Evolutionary conservation across 2,329 filamentous ascomycete species (phyloP), one percentile per base, ranked within the genome.

Genomic region (Xylaria sp.): DNA sequence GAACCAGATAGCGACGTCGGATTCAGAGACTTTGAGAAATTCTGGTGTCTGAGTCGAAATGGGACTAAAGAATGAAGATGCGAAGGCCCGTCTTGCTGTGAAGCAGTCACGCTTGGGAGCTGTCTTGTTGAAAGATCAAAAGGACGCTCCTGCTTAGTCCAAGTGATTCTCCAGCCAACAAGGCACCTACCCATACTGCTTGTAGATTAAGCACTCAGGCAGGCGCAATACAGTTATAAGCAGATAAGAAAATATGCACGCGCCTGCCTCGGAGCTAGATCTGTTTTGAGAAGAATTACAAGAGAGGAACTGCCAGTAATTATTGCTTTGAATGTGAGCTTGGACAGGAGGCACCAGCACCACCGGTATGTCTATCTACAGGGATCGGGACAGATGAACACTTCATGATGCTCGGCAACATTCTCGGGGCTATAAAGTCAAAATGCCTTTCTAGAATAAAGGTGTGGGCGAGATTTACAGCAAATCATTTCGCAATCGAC

Each of bases 81-180:
- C 18, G 52, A 18, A 12, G 39, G 15, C 3, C n/a, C 15, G 6
- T 48, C 49, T 28, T 49, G 5, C 18, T 25, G 25, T 36, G 1
- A 33, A 51, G 66, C 18, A 68, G 33, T 51, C 51, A 23, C 56
- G 18, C 56, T 23, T 49, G 2, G 48, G 31, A 20, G 15, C 28
- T 6, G 10, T 36, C 28, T 59, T 1, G 28, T 61, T n/a, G 8
- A 13, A 46, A 15, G 48, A 36, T 57, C 23, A 8, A 13, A 39
- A 15, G 48, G 23, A 31, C 25, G 66, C 51, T 46, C 41, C 41
- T 46, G 23, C 61, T 43, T 68, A 23, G 55, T 51, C 51, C 41
- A 56, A 13, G 31, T n/a, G 25, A 15, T n/a, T 54, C 25, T 33
- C 13, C 7, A 18, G 25, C 2, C 13, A 33, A 31, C 13, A 18